A percentile compares a stretch with the other conserved stretches of the same genome.
phyloP scores from a whole-genome alignment of 257 asterid species.

The Salvia rosmarinus region DNA sequence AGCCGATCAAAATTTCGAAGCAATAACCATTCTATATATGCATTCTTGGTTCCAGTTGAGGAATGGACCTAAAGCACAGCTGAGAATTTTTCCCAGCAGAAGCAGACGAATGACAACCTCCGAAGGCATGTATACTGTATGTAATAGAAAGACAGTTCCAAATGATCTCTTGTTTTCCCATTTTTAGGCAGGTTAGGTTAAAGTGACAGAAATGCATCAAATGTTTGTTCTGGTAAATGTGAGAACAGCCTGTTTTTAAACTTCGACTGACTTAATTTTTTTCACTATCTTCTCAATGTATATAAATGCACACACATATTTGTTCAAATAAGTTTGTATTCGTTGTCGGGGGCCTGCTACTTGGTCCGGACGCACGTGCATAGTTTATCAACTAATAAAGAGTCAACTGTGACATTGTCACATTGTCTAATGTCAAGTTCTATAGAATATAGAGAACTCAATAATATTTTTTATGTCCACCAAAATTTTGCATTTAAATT shows the following conservation, averaged over 20 bases:
- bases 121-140: slow-evolving; percentile 32
- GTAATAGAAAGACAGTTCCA: slow-evolving; percentile 18
- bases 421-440: no score
- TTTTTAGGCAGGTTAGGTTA: slow-evolving; percentile 32
- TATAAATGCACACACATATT: neutral
- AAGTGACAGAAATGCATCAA: slow-evolving; percentile 5
- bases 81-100: slow-evolving; percentile 17
- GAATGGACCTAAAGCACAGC: slow-evolving; percentile 5
- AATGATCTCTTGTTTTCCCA: neutral
- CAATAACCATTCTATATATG: neutral
- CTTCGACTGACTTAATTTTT: neutral
- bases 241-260: slow-evolving; percentile 2
- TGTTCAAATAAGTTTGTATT: slow-evolving; percentile 18
- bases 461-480: no score
- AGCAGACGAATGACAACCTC: slow-evolving; percentile 23
- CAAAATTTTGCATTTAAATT: no score
- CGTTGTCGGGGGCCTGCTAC: no score
- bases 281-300: slow-evolving; percentile 12
- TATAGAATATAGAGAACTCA: no score
- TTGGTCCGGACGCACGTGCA: no score
- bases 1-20: neutral
- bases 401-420: no score
- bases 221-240: neutral
- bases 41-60: slow-evolving; percentile 25
- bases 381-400: no score